Base-by-base conservation (phyloP, 805 yeast genomes). In the Jamesozyma piceae region DNA sequence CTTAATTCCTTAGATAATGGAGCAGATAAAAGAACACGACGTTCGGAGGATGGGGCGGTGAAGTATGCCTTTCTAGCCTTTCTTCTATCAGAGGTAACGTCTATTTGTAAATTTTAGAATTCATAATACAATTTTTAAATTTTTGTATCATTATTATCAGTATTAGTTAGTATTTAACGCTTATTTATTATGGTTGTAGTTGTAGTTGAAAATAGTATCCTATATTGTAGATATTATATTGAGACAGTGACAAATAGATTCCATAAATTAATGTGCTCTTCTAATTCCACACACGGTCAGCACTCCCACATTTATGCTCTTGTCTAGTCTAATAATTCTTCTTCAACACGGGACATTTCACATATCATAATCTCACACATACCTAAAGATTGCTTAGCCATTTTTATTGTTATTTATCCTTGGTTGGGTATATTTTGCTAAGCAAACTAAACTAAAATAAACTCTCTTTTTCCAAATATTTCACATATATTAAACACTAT, bases 41-140 rank as follows among this genome's bases (percentile, higher is more conserved):
- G 86, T 67, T 76, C 85, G 59, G 89, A 82, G 58, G 97, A 90
- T 65, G 97, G 92, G 60, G 98, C 92, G 65, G 76, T 76, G 90
- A 90, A 90, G 83, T 90, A 84, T 72, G 97, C 97, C 85, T 90
- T 90, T 84, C 98, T 89, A 73, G 96, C 79, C 83, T 90, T 92
- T 74, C 95, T 83, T 79, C 98, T 92, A 69, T 95, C 88, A 72
- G 95, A 81, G 65, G 97, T 88, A 73, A 90, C 97, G 95, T 90
- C 95, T 41, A 29, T 26, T n/a, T 17, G 28, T 27, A 39, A 47
- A 17, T n/a, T n/a, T 13, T n/a, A n/a, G n/a, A n/a, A n/a, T n/a
- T n/a, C n/a, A n/a, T n/a, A n/a, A n/a, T n/a, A n/a, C n/a, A n/a
- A n/a, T n/a, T n/a, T n/a, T n/a, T n/a, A n/a, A n/a, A n/a, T n/a